phyloP scores from a whole-genome alignment of 345 rosid genomes.

The Nasturtium officinale region DNA sequence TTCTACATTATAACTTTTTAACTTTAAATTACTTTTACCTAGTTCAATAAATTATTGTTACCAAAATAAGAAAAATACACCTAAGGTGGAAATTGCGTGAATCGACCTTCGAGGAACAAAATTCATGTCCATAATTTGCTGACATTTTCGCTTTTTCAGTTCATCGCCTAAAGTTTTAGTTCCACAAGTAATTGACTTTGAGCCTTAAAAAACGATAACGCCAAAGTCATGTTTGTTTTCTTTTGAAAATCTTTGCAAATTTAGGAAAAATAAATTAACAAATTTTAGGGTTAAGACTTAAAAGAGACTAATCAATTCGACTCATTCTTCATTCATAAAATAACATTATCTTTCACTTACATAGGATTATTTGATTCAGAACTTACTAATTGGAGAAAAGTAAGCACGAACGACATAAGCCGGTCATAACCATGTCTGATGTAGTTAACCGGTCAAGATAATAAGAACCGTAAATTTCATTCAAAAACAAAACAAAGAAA shows the following conservation, averaged over 20 bases:
- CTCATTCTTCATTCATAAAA: not conserved
- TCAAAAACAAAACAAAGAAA: slow-evolving; percentile 16
- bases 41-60: not conserved
- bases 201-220: slow-evolving; percentile 12
- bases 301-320: not conserved
- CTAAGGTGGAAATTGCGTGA: slow-evolving; percentile 21
- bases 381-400: not conserved
- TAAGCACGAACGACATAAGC: not conserved
- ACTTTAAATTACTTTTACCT: not conserved
- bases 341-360: not conserved
- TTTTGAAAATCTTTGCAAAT: not conserved
- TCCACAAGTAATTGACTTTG: slow-evolving; percentile 13
- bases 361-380: not conserved
- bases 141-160: slow-evolving; percentile 8
- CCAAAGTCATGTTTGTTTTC: slow-evolving; percentile 7
- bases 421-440: not conserved
- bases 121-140: slow-evolving; percentile 37
- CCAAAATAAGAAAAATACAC: not conserved
- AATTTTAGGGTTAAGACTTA: not conserved
- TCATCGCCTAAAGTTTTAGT: slow-evolving; percentile 3
- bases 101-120: slow-evolving; percentile 12
- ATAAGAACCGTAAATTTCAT: slow-evolving; percentile 17
- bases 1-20: not conserved
- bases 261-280: too few relatives aligned
- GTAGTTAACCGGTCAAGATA: slow-evolving; percentile 6